Percentiles rank a stretch among this genome's conserved stretches.
Conservation (phyloP, 2,329 filamentous ascomycete genomes). For the Fusarium gaditjirri region DNA sequence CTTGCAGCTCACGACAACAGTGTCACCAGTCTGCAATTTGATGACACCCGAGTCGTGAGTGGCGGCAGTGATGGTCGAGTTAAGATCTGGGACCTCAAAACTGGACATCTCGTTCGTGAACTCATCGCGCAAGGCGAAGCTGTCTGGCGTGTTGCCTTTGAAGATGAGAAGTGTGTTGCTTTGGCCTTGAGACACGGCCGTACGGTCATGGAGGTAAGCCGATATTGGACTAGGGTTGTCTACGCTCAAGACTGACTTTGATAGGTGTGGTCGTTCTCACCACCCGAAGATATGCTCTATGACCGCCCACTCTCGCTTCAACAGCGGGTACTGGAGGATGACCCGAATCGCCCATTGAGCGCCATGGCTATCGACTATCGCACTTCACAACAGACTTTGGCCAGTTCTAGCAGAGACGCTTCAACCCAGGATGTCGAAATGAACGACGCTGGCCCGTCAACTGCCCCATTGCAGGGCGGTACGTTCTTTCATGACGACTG, state of each 20-base stretch:
- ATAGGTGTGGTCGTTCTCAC: conserved; percentile 95
- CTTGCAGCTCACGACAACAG: conserved; percentile 98
- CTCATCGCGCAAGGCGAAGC: conserved; percentile 91
- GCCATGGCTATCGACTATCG: conserved; percentile 61
- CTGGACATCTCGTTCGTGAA: conserved; percentile 89
- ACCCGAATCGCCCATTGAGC: conserved; percentile 61
- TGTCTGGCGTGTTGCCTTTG: conserved; percentile 97
- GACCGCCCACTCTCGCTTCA: conserved; percentile 64
- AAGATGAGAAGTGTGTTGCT: conserved; percentile 97
- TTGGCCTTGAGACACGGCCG: conserved; percentile 86
- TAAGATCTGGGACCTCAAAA: conserved; percentile 97
- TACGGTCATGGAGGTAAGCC: conserved; percentile 96
- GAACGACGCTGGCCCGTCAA: conserved; percentile 66
- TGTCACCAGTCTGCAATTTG: conserved; percentile 96
- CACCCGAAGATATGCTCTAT: conserved; percentile 75
- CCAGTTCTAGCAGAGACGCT: conserved; percentile 49
- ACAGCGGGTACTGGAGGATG: conserved; percentile 58
- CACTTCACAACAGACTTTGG: conserved; percentile 44
- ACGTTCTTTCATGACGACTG: conserved; percentile 64
- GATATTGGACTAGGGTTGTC: not conserved
- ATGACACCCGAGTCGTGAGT: conserved; percentile 93
- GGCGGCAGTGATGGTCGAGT: conserved; percentile 97
- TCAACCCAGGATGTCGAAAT: conserved; percentile 63
- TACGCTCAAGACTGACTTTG: conserved; percentile 44
- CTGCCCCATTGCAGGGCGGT: conserved; percentile 61